Evolutionary conservation across 1,139 yeast species (phyloP), one percentile per base, ranked within the genome.

Genomic region (Magnusiomyces ingens): DNA sequence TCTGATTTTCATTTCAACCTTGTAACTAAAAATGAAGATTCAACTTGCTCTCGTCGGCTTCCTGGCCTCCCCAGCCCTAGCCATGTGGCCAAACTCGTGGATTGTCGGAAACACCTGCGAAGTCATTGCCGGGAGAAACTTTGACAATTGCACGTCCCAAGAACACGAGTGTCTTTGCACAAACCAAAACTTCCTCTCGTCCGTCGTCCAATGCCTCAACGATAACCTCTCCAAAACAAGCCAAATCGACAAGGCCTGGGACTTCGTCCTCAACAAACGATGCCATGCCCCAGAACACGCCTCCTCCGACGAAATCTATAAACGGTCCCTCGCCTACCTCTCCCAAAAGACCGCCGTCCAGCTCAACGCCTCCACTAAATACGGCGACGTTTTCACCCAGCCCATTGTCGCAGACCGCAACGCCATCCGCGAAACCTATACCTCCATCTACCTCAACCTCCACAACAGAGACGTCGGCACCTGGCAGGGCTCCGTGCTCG

Each of bases 11-110:
- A 26, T 26, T 26, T 26, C 8, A 4, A 26, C 8, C 8, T 26
- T 26, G 4, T 26, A 26, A 26, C 4, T 5, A 26, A 26, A 26
- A 26, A 26, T 26, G 32, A 26, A 26, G 32, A 26, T 26, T 10
- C 22, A 37, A 10, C 38, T 17, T 21, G 35, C 19, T 11, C 41
- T 47, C n/a, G 21, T 51, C 40, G 40, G 48, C 4, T 12, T 35
- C 11, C n/a, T 44, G 21, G 45, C 36, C 13, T 6, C 47, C 32
- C 43, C 36, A 8, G 52, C 38, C 10, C 2, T 47, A 37, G 67
- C 68, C 4, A 63, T 67, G 62, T 69, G 70, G 70, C 65, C 70
- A 22, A 55, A 60, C 6, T 51, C 65, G n/a, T 64, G 69, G 64
- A 58, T 69, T 3, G 55, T 65, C 6, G 71, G 71, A 22, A 64